Conservation (phyloP, 495 filamentous ascomycete species). For the Penicillium argentinense region DNA sequence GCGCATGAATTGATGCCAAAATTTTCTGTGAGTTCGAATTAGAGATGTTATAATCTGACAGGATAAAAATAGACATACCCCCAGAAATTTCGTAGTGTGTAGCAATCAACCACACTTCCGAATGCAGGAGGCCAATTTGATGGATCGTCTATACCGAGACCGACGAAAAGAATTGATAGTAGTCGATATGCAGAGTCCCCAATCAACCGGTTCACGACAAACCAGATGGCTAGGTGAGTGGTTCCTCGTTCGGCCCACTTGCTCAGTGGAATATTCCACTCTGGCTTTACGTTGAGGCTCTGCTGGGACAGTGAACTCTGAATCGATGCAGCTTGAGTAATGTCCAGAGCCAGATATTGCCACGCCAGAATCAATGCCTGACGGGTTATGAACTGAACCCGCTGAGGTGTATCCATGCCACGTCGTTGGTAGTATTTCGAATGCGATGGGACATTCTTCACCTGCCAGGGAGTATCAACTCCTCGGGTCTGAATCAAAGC, state of each 20-base stretch:
- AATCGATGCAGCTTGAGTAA: not conserved
- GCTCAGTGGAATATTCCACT: slow-evolving; percentile 4
- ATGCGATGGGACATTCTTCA: slow-evolving; percentile 13
- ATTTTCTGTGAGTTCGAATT: slow-evolving; percentile 23
- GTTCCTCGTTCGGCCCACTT: slow-evolving; percentile 6
- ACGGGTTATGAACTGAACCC: slow-evolving; percentile 8
- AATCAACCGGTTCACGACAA: slow-evolving; percentile 9
- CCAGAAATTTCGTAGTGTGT: slow-evolving; percentile 33
- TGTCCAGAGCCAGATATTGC: slow-evolving; percentile 18
- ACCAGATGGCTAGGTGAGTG: slow-evolving; percentile 9
- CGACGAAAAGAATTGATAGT: slow-evolving; percentile 16
- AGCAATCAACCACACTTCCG: slow-evolving; percentile 29
- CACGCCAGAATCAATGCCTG: slow-evolving; percentile 18
- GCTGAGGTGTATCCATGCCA: not conserved
- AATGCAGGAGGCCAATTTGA: slow-evolving; percentile 34
- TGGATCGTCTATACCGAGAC: not conserved
- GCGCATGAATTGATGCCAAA: slow-evolving; percentile 44
- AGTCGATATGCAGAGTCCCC: slow-evolving; percentile 17
- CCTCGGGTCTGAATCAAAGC: not conserved
- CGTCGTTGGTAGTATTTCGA: slow-evolving; percentile 11
- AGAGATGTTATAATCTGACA: not conserved
- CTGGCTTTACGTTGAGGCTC: not conserved
- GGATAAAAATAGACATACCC: slow-evolving; percentile 21
- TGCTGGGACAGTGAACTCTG: not conserved
- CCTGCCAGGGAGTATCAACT: slow-evolving; percentile 16